Base-by-base conservation (phyloP, 768 basidiomycete genomes). In the Lactifluus subvellereus region DNA sequence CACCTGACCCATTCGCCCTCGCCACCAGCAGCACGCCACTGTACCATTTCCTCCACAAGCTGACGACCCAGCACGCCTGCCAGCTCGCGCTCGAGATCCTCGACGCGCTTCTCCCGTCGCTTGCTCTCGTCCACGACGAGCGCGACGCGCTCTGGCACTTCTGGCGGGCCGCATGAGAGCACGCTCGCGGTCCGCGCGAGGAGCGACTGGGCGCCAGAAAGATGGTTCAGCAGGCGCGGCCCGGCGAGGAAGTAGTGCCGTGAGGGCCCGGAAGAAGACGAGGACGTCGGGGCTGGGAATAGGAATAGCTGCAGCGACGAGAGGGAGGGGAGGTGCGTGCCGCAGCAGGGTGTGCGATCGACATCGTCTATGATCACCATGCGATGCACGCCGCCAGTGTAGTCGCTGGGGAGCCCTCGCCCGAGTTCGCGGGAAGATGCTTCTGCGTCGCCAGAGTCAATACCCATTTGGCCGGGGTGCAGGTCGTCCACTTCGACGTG, bases 221-320 rank as follows among this genome's bases (percentile, higher is more conserved):
- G 77, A 69, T 89, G 79, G 2, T 77, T 70, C 49, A 88, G 81
- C 6, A 92, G 79, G 27, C 93, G 85, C 16, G 88, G 86, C 5
- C 93, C 94, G n/a, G 85, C 76, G 54, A 89, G 79, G 76, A 97
- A 94, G 75, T 85, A 90, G 5, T 95, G 79, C 30, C 91, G 85
- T 27, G 83, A 84, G 60, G 86, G 86, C 0, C 83, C 81, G 2
- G 83, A 80, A 14, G 77, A 77, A 8, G 77, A 76, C 8, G 85
- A 80, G 10, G 87, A 81, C 43, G 87, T 77, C 33, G 88, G 76
- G 1, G 84, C 80, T 22, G 88, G 84, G 48, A 88, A 72, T 48
- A 91, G 73, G 76, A 90, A 86, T 57, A 91, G 75, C 68, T 89
- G 84, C 35, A 89, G 79, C 68, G 86, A 85, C 65, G 87, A 79